Evolutionary conservation across 805 yeast species (phyloP), one percentile per base, ranked within the genome.

Genomic region (Debaryomyces castellii): DNA sequence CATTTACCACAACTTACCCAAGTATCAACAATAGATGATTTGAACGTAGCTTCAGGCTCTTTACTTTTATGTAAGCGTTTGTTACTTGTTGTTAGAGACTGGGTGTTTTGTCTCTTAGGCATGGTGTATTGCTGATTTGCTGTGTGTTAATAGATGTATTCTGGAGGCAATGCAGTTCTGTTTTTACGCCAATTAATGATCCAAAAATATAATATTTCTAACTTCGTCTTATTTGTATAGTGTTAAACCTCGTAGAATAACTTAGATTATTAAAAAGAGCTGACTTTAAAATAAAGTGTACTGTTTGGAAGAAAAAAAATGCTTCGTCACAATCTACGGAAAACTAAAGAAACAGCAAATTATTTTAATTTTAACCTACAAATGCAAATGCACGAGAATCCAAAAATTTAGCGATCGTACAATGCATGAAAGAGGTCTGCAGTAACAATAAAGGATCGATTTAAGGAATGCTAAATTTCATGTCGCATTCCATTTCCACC

Each of bases 1-100:
- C 80, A 73, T 17, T 63, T 58, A 3, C 80, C 82, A 44, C 76
- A 67, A 3, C 73, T 62, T 1, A 69, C 50, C 82, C 82, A 77
- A 1, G 78, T 69, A 24, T 69, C 71, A 30, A 65, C 54, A 9
- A 67, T 71, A 3, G 60, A 52, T n/a, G 43, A 41, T 25, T 55
- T 54, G 47, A 60, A 64, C 18, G 36, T 36, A 11, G 30, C 25
- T 12, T 25, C 39, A n/a, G 32, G 2, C 16, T 40, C 38, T 43
- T 18, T 33, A 16, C 40, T 10, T 8, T 24, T 24, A 24, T 40
- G 43, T 11, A 39, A 41, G 22, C 50, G 47, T 24, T 47, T 47
- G n/a, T 12, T 24, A 14, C 16, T 22, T 4, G 36, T 20, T 6
- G 21, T 16, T 10, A 47, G 50, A 20, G 47, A 47, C 17, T 24